Evolutionary conservation across 164 flowering plant species (phyloP), one percentile per base, ranked within the genome.

Genomic region (Piper longum): DNA sequence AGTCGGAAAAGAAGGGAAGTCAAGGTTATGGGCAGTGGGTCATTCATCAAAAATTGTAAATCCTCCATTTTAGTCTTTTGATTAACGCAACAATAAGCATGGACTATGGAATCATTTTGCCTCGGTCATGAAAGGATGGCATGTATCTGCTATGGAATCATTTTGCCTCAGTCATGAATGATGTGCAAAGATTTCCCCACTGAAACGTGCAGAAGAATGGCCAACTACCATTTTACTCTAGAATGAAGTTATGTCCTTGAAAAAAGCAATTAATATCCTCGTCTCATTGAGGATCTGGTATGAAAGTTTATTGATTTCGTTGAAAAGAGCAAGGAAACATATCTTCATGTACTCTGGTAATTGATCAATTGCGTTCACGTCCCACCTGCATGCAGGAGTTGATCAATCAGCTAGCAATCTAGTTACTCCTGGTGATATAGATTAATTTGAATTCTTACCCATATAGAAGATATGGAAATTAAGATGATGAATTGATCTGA

Each of bases 171-270:
- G 65, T 70, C 7, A 75, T 55, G 72, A 80, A 61, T 60, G 86
- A 67, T 60, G 76, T 71, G 43, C 81, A 76, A 52, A 83, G 75
- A 43, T 72, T 72, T 60, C 71, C 74, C 90, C 90, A 83, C 86
- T 85, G 75, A 11, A 17, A 54, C 39, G 41, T 7, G 43, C 48
- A 60, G 16, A 52, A 60, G 4, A 16, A 18, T 7, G 17, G n/a
- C 0, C 7, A 6, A 11, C 16, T 79, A 84, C 88, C 71, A 48
- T 63, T 76, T 77, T 73, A 17, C 41, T 69, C 12, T 82, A 68
- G 55, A 26, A 26, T 26, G 36, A 26, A 26, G 36, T 26, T 26
- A 26, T 26, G 36, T 26, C 36, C 1, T n/a, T n/a, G n/a, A n/a
- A n/a, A n/a, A n/a, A n/a, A n/a, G n/a, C n/a, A n/a, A n/a, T n/a